Base-by-base conservation (phyloP, 805 yeast species). In the Teunomyces atbi region DNA sequence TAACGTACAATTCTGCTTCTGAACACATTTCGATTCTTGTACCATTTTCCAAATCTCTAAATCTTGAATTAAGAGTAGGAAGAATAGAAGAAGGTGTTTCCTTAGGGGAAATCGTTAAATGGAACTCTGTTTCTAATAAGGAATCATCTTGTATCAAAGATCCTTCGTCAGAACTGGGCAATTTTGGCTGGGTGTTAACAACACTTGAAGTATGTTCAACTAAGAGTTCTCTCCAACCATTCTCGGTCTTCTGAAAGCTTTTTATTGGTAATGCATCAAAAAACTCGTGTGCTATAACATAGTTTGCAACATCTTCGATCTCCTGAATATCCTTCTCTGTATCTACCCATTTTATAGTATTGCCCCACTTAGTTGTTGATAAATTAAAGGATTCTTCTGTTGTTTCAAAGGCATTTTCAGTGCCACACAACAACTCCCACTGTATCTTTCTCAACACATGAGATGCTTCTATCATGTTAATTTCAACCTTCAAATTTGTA, bases 261-360 rank as follows among this genome's bases (percentile, higher is more conserved):
- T 84, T 82, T 19, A 89, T 82, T 0, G 96, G 96, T 46, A 89
- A 68, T 0, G 96, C 96, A 64, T 89, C 96, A 59, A 84, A 89
- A 57, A 89, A 89, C 62, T 89, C 96, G 60, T 89, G 96, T 0
- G 95, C 94, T 45, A 89, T 61, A 4, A 86, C 71, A 59, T 79
- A 88, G 48, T 86, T 84, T 36, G 87, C 72, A 32, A 59, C 55
- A 3, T 45, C 32, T 23, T 55, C 58, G 1, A 33, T 46, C 6
- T 56, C 39, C 6, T 21, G 41, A 3, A 78, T 62, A 47, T 79
- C 83, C 40, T 72, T 69, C 49, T 79, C 83, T 6, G 82, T 83
- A 46, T 79, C 80, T 3, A 77, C 71, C 88, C 88, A 83, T n/a
- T 61, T 64, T 2, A 88, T 66, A 0, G 62, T 56, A 42, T 78